Evolutionary conservation across 2,329 filamentous ascomycete species (phyloP), one percentile per base, ranked within the genome.

Genomic region (Arthrobotrys musiformis): DNA sequence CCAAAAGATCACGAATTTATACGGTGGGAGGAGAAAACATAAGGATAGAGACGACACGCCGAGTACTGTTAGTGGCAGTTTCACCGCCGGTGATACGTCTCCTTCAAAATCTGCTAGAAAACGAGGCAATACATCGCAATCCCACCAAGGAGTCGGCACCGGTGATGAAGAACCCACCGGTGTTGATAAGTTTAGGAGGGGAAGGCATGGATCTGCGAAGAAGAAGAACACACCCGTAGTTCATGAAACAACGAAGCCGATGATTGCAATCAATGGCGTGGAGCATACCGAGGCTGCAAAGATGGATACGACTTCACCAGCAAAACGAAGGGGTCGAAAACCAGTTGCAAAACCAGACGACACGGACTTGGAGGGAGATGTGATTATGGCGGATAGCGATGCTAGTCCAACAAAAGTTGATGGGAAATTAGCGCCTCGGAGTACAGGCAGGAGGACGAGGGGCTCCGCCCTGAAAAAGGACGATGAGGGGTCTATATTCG

Each of bases 301-400:
- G 28, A 26, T 17, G 13, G 44, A 24, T 30, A 37, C 54, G 6
- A 44, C 33, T 42, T 56, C 62, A 24, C 63, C 62, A 13, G 33
- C 35, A 9, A 75, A 63, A 28, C 24, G 46, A 22, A 64, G 61
- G 33, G 72, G 64, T 9, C 58, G 66, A 50, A 76, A 70, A 37
- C 37, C 50, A 4, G 54, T 19, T 24, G 33, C 54, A 37, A 68
- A 62, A 42, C 64, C 19, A 40, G 72, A 76, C 15, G 72, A 76
- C 40, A 76, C 72, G 30, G 72, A 76, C 17, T 24, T 70, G 15
- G 72, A 76, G 28, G 79, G 77, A 22, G 79, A 80, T 67, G 75
- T 81, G 44, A 78, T 80, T 4, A 78, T 61, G 56, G 54, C 17
- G 8, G 79, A 79, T 63, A 76, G 77, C 9, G 76, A 63, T 48